Evolutionary conservation across 495 filamentous ascomycete species (phyloP), one percentile per base, ranked within the genome.

Genomic region (Penicillium egyptiacum): DNA sequence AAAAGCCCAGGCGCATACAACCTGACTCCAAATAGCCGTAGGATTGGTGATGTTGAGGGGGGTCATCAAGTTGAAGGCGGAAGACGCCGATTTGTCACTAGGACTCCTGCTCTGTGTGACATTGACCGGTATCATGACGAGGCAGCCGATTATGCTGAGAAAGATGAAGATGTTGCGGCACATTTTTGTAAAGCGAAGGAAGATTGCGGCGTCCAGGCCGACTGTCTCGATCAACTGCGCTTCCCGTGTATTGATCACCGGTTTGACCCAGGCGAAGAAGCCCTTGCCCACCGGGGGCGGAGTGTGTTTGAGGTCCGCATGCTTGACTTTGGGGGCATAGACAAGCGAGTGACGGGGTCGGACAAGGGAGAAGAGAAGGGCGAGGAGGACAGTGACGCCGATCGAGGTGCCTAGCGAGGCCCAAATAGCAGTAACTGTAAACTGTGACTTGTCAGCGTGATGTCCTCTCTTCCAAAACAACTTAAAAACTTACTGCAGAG

Each of bases 301-400:
- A 22, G 89, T 80, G 78, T 96, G 92, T 76, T 90, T 93, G 58
- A 88, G 83, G 68, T 98, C 91, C 60, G 89, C 90, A 79, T 96
- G 87, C 64, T 94, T 95, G 58, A 95, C 79, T 64, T 96, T 95
- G 37, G 94, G 94, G 5, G 95, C 92, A 71, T 98, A 98, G 41
- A 98, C 91, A 61, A 91, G 78, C 41, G 83, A 86, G 67, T 98
- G 92, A 68, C 90, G 91, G 5, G 95, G 94, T 58, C 95, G 88
- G 45, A 98, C 79, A 55, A 96, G 75, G 65, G 88, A 96, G 80
- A 97, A 98, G 64, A 83, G 72, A 53, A 96, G 62, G 52, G 89
- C 81, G 59, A 96, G 86, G 56, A 86, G 62, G 58, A 83, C 55
- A 23, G 90, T 88, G 59, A 90, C 75, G 50, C 81, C 86, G 41